Conservation (phyloP, 306 rosid species). For the Citrullus mucosospermus region DNA sequence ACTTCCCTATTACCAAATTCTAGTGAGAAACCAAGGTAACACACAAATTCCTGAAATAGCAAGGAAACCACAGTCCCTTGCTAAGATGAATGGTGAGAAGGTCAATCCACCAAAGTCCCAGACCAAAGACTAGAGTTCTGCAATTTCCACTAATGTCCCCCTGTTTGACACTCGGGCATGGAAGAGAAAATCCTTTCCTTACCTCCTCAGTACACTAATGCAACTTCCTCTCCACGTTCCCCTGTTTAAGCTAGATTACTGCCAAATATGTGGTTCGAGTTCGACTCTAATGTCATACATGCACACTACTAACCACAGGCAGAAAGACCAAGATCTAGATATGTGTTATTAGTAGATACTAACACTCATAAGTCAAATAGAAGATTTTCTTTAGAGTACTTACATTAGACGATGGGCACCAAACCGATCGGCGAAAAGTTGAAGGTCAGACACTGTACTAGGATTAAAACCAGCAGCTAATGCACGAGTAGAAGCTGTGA, state of each 20-base stretch:
- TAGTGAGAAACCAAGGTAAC: not conserved
- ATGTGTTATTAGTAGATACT: not conserved
- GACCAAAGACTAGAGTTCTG: not conserved
- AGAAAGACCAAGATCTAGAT: not conserved
- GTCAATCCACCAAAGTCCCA: not conserved
- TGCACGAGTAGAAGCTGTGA: constrained; percentile 66
- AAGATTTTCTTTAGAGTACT: constrained; percentile 18
- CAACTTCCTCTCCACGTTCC: no score
- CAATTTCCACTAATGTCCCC: not conserved
- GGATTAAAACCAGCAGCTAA: constrained; percentile 79
- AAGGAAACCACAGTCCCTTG: not conserved
- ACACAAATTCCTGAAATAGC: not conserved
- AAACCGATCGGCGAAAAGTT: constrained; percentile 63
- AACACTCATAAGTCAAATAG: not conserved
- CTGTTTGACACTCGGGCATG: not conserved
- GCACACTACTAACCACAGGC: not conserved
- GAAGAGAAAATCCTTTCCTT: not conserved
- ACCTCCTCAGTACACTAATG: not conserved
- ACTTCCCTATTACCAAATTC: not conserved
- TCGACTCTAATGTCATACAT: not conserved
- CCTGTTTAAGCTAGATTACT: not conserved
- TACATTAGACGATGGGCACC: constrained; percentile 70
- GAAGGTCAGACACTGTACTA: constrained; percentile 52
- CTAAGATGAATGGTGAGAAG: not conserved
- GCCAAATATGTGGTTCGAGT: constrained; percentile 1